Percentiles rank a stretch among this genome's conserved stretches.
These are phyloP conservation scores for Gossypium trilobum DNA, from an alignment of 441 rosid species.

Conservation along the genomic window DNA sequence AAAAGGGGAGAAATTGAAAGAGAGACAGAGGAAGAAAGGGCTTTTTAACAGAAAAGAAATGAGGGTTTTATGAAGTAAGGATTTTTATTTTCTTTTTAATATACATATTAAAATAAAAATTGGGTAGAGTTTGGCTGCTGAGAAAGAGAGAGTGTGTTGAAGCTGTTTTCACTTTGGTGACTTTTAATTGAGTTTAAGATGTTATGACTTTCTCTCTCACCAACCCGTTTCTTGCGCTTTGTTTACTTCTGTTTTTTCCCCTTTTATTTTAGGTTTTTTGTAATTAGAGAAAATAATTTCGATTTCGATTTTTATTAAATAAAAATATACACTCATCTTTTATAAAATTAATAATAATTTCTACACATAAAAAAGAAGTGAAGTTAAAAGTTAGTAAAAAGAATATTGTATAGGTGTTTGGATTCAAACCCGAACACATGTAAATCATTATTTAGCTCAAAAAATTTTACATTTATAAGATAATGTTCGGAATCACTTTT, in stretches of 20 bases:
- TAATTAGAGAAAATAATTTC: not conserved
- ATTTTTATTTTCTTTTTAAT: not conserved
- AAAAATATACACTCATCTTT: not conserved
- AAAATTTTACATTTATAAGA: no score
- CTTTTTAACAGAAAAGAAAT: not conserved
- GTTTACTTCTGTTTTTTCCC: not conserved
- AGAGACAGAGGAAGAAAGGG: not conserved
- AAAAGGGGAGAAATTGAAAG: not conserved
- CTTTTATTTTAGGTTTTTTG: not conserved
- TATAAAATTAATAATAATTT: no score
- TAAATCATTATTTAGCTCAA: no score
- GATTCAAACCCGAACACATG: no score
- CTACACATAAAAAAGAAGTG: no score
- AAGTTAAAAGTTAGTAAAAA: no score
- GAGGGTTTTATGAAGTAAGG: slow-evolving; percentile 9
- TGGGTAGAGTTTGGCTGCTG: not conserved
- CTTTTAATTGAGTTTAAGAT: not conserved
- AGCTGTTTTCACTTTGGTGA: slow-evolving; percentile 6
- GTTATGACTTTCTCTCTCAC: not conserved
- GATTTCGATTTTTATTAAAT: not conserved
- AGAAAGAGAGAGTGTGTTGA: not conserved
- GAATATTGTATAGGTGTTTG: no score
- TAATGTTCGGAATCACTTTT: no score
- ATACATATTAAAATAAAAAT: not conserved
- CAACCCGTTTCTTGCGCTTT: slow-evolving; percentile 4